Evolutionary conservation across 805 yeast species (phyloP).

Genomic region (Wickerhamiella occidentalis): DNA sequence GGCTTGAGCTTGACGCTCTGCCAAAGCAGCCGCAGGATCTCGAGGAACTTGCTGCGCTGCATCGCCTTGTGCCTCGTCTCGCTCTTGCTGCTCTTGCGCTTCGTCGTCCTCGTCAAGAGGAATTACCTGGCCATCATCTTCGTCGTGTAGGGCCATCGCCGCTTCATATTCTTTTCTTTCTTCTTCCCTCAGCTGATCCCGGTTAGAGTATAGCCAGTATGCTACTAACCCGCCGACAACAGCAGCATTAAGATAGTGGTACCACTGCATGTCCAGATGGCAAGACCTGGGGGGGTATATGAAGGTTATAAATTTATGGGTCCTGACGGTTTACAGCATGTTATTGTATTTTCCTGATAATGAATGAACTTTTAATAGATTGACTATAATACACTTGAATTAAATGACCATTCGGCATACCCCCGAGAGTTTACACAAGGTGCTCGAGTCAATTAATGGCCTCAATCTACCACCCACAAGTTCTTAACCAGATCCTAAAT

Average conservation of each 20-base stretch:
- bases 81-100: slow-evolving; percentile 13
- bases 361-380: no score
- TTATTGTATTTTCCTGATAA: no score
- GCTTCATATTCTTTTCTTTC: slow-evolving; percentile 6
- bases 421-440: no score
- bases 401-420: no score
- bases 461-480: no score
- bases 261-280: slow-evolving; percentile 9
- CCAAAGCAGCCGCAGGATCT: slow-evolving; percentile 14
- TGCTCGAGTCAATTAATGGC: no score
- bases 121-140: background rate
- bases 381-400: no score
- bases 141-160: slow-evolving; percentile 6
- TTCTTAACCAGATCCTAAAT: no score
- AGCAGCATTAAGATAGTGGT: slow-evolving; percentile 5
- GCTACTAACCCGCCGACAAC: background rate
- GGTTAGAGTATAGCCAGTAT: background rate
- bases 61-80: slow-evolving; percentile 12
- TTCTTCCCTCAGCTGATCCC: background rate
- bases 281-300: background rate
- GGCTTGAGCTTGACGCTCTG: slow-evolving; percentile 12
- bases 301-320: no score
- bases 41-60: slow-evolving; percentile 14
- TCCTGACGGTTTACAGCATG: no score
- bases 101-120: background rate